These are phyloP conservation scores for Oehlia diaphana DNA, from an alignment of 192 early-diverging fungal species.

Conservation along the genomic window DNA sequence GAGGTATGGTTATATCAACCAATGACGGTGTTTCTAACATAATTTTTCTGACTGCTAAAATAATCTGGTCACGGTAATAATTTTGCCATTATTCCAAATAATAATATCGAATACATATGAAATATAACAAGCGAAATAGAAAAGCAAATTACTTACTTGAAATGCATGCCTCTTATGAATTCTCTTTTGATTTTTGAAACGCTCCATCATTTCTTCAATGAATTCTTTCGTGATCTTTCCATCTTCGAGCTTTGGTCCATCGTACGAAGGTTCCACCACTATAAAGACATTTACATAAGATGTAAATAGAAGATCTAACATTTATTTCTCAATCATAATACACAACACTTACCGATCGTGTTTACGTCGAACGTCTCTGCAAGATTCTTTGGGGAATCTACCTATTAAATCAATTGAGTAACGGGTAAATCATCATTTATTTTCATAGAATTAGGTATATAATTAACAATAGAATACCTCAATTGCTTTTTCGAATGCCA, in stretches of 20 bases:
- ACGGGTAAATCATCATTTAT: not conserved
- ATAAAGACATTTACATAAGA: not conserved
- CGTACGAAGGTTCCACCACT: constrained; percentile 70
- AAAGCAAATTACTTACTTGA: constrained; percentile 42
- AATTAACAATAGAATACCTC: constrained; percentile 46
- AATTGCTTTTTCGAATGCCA: constrained; percentile 95
- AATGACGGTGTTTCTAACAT: constrained; percentile 79
- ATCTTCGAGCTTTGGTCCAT: constrained; percentile 79
- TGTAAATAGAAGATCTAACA: not conserved
- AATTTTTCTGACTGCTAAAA: constrained; percentile 71
- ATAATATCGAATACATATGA: not conserved
- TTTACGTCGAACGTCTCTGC: constrained; percentile 58
- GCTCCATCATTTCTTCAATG: constrained; percentile 71
- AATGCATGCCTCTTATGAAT: constrained; percentile 89
- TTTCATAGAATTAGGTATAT: not conserved
- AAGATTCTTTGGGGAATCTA: constrained; percentile 40
- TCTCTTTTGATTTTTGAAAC: constrained; percentile 87
- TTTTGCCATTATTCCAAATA: not conserved
- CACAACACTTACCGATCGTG: constrained; percentile 55
- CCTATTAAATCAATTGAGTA: not conserved
- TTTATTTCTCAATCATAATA: not conserved
- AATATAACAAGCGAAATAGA: not conserved
- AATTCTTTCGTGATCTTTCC: constrained; percentile 78
- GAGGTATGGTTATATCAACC: constrained; percentile 82
- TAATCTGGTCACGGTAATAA: constrained; percentile 49